Conservation (phyloP, 768 basidiomycete species). For the Russula griseocarnosa region DNA sequence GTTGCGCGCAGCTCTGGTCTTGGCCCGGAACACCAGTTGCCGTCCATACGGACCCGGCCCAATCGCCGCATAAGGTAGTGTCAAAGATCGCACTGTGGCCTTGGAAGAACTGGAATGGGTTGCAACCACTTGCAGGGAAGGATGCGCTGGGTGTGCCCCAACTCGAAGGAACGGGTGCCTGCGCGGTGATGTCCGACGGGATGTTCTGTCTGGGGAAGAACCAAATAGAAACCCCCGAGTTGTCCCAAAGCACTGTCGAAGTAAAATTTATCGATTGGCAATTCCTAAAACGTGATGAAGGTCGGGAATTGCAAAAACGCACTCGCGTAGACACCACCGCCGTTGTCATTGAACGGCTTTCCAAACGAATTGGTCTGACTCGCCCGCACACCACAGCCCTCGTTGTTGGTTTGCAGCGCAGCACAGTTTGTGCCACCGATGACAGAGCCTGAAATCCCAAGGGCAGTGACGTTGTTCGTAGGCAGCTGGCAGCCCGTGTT, state of each 20-base stretch:
- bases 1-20: conserved; percentile 75
- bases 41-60: conserved; percentile 82
- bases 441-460: conserved; percentile 60
- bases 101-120: conserved; percentile 75
- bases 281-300: background rate
- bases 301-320: conserved; percentile 42
- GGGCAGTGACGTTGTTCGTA: conserved; percentile 41
- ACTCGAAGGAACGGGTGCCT: conserved; percentile 57
- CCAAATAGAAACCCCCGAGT: conserved; percentile 68
- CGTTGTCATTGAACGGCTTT: conserved; percentile 76
- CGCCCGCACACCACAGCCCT: conserved; percentile 79
- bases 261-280: conserved; percentile 24
- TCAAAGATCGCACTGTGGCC: conserved; percentile 78
- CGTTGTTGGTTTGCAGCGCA: conserved; percentile 62
- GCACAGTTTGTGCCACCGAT: conserved; percentile 71
- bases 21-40: conserved; percentile 75
- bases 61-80: conserved; percentile 87
- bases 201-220: conserved; percentile 75
- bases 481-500: conserved; percentile 63
- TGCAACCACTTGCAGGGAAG: conserved; percentile 73
- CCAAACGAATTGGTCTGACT: conserved; percentile 65
- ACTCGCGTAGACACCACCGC: conserved; percentile 91
- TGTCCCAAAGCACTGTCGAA: conserved; percentile 66
- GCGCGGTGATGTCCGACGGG: conserved; percentile 69
- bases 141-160: conserved; percentile 79